Evolutionary conservation across 1,139 yeast species (phyloP).

Genomic region (Saccharomyces pastorianus): DNA sequence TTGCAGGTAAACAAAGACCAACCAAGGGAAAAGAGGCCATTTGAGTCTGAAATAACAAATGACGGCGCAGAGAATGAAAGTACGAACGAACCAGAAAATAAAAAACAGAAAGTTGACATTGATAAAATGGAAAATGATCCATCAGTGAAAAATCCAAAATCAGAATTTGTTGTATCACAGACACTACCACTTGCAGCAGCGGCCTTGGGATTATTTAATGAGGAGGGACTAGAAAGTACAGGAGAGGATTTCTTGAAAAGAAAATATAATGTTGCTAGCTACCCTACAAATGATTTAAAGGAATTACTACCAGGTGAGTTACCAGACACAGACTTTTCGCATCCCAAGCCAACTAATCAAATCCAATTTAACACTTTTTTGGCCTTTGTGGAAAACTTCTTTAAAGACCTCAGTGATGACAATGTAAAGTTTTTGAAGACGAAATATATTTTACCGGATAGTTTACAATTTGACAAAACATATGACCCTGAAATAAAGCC

Average conservation of each 20-base stretch:
- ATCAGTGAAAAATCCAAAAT: constrained; percentile 61
- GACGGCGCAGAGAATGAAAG: constrained; percentile 3
- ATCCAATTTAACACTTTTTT: constrained; percentile 87
- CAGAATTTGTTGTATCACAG: constrained; percentile 69
- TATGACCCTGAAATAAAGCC: constrained; percentile 66
- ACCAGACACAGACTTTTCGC: constrained; percentile 81
- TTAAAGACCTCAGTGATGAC: constrained; percentile 67
- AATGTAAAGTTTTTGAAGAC: constrained; percentile 69
- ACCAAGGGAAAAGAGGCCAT: not conserved
- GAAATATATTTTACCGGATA: constrained; percentile 49
- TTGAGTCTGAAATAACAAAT: not conserved
- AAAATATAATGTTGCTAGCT: constrained; percentile 82
- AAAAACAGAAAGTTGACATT: constrained; percentile 14
- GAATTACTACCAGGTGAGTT: constrained; percentile 78
- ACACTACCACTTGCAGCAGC: constrained; percentile 63
- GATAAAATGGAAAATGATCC: constrained; percentile 47
- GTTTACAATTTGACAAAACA: constrained; percentile 36
- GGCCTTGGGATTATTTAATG: constrained; percentile 60
- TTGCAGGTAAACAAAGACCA: constrained; percentile 4
- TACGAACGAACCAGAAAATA: constrained; percentile 8
- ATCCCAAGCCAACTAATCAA: constrained; percentile 81
- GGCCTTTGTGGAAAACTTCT: constrained; percentile 76
- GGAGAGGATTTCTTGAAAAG: constrained; percentile 68
- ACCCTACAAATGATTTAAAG: constrained; percentile 69
- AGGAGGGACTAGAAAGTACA: constrained; percentile 43